These are phyloP conservation scores for Trichoderma polysporum DNA, from an alignment of 2,329 filamentous ascomycete species.

Conservation along the genomic window DNA sequence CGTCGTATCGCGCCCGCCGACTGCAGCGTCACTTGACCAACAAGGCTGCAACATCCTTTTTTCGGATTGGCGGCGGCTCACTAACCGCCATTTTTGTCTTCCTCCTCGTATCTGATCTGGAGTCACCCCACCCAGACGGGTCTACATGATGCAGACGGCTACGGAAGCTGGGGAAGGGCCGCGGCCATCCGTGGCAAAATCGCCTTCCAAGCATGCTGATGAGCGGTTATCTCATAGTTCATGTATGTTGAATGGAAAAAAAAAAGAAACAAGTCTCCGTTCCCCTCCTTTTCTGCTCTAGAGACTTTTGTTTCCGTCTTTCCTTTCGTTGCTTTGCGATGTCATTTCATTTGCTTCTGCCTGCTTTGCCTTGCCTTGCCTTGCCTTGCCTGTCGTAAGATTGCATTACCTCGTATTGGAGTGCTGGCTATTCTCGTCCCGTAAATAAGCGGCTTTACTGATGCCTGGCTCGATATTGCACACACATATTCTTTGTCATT, in stretches of 20 bases:
- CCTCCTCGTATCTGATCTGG: constrained; percentile 19
- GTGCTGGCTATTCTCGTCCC: neutral
- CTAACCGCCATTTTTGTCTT: constrained; percentile 9
- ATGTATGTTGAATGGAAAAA: constrained; percentile 16
- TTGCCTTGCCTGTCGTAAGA: neutral
- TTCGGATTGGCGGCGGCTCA: constrained; percentile 19
- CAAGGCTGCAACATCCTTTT: constrained; percentile 18
- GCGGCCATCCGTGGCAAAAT: constrained; percentile 10
- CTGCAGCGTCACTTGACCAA: constrained; percentile 21
- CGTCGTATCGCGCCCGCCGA: constrained; percentile 17
- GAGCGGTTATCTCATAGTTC: constrained; percentile 7
- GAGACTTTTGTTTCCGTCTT: neutral
- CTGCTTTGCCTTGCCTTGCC: neutral
- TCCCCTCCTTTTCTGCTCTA: neutral
- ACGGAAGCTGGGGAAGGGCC: constrained; percentile 18
- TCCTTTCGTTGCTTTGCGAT: neutral
- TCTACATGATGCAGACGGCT: constrained; percentile 19
- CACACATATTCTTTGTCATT: neutral
- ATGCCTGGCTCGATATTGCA: neutral
- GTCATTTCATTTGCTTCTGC: neutral
- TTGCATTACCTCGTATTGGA: neutral
- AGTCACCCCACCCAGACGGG: constrained; percentile 16
- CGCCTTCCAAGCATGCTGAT: constrained; percentile 6
- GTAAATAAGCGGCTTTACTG: constrained; percentile 1
- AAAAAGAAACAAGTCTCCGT: neutral